A percentile compares a stretch with the other conserved stretches of the same genome.
phyloP scores from a whole-genome alignment of 345 rosid species.

The Salix caprea region DNA sequence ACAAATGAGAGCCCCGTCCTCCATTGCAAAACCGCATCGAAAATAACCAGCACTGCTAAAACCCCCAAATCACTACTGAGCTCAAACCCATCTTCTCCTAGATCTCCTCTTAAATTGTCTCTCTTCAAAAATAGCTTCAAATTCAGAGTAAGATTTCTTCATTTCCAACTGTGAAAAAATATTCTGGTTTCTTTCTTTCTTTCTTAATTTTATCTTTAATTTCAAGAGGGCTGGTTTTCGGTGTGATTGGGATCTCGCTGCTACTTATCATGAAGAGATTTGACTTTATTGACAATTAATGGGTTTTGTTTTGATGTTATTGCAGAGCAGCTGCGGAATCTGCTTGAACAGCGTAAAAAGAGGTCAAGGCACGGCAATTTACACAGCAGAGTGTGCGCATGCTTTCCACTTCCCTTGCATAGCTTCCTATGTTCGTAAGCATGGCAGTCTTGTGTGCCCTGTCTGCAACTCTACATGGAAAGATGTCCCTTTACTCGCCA shows the following conservation, averaged over 20 bases:
- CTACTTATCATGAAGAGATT: not conserved
- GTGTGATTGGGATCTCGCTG: not conserved
- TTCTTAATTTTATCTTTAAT: not conserved
- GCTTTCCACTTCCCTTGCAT: conserved; percentile 35
- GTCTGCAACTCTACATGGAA: conserved; percentile 29
- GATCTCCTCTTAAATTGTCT: conserved; percentile 29
- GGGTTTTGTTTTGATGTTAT: not conserved
- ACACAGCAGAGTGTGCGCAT: conserved; percentile 33
- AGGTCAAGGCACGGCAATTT: conserved; percentile 33
- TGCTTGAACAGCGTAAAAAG: conserved; percentile 33
- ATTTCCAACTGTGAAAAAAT: no score
- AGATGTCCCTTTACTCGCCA: conserved; percentile 27
- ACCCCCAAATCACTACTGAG: not conserved
- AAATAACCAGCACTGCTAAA: conserved; percentile 10
- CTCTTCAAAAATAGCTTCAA: conserved; percentile 33
- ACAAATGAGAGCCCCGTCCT: conserved; percentile 27
- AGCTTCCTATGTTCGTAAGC: conserved; percentile 26
- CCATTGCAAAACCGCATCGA: conserved; percentile 13
- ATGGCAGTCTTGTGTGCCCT: conserved; percentile 30
- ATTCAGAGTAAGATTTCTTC: conserved; percentile 19
- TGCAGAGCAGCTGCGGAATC: conserved; percentile 33
- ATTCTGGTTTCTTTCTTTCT: not conserved
- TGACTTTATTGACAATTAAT: not conserved
- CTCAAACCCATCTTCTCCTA: conserved; percentile 29
- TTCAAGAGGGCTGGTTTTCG: not conserved